Conservation (phyloP, 2,329 filamentous ascomycete species). For the Mollisia scopiformis region DNA sequence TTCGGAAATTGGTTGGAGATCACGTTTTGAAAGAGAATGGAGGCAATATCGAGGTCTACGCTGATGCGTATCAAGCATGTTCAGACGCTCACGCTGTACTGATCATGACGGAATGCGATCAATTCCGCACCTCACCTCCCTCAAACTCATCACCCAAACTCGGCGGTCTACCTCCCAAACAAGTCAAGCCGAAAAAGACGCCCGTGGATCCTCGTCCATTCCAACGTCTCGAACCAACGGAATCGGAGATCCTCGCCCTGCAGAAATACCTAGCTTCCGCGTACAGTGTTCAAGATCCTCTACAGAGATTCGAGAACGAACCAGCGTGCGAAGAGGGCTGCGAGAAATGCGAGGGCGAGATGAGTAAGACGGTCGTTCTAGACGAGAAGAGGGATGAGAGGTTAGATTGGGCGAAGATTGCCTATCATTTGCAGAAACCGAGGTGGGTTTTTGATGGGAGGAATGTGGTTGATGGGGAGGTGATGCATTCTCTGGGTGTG, state of each 20-base stretch:
- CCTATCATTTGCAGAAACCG: conserved; percentile 47
- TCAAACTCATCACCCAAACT: conserved; percentile 5
- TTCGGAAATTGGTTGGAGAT: conserved; percentile 36
- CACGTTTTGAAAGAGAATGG: conserved; percentile 34
- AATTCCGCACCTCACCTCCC: conserved; percentile 44
- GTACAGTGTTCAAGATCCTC: conserved; percentile 18
- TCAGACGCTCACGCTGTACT: conserved; percentile 49
- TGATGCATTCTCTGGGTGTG: conserved; percentile 36
- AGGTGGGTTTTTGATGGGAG: conserved; percentile 54
- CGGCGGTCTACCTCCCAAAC: not conserved
- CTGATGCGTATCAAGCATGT: conserved; percentile 48
- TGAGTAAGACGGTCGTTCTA: conserved; percentile 5
- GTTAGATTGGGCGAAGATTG: conserved; percentile 49
- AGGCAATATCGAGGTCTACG: conserved; percentile 42
- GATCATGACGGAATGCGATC: conserved; percentile 56
- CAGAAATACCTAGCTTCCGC: conserved; percentile 16
- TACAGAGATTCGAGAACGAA: conserved; percentile 30
- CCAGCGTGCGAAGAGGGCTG: conserved; percentile 34
- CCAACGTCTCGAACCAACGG: conserved; percentile 22
- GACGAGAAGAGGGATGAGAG: conserved; percentile 28
- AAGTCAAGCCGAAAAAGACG: not conserved
- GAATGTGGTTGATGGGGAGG: conserved; percentile 33
- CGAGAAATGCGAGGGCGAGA: conserved; percentile 36
- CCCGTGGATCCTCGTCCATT: conserved; percentile 29
- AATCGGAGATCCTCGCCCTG: conserved; percentile 26